Percentiles rank a stretch among this genome's conserved stretches.
Conservation (phyloP, 805 yeast genomes). For the Yarrowia sp. region DNA sequence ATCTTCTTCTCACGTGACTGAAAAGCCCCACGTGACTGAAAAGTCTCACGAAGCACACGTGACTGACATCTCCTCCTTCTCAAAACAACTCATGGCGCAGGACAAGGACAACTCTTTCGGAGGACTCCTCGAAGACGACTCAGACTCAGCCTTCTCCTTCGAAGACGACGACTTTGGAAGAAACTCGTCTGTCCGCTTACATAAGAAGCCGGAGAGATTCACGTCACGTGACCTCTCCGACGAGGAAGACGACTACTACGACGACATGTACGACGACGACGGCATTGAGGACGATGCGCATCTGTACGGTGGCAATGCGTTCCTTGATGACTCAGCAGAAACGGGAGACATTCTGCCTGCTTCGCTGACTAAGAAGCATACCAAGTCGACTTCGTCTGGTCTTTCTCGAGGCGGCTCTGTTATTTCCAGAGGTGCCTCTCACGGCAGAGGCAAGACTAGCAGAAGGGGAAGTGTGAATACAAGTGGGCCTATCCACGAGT, state of each 20-base stretch:
- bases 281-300: not conserved
- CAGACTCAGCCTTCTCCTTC: slow-evolving; percentile 11
- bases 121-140: not conserved
- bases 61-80: not conserved
- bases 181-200: slow-evolving; percentile 24
- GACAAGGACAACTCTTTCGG: not conserved
- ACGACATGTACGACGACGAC: not conserved
- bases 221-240: not conserved
- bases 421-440: too few relatives aligned
- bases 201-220: slow-evolving; percentile 13
- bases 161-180: slow-evolving; percentile 24
- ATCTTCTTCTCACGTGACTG: not conserved
- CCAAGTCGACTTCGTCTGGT: not conserved
- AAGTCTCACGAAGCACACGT: too few relatives aligned
- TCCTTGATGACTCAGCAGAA: not conserved
- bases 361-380: not conserved
- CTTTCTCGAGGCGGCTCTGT: too few relatives aligned
- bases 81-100: not conserved
- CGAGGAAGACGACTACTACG: not conserved
- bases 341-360: not conserved
- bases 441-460: too few relatives aligned
- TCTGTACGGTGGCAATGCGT: slow-evolving; percentile 1
- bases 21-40: not conserved
- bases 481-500: too few relatives aligned
- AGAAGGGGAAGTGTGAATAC: too few relatives aligned